These are phyloP conservation scores for Trichophyton benhamiae DNA, from an alignment of 2,329 filamentous ascomycete genomes.

Conservation along the genomic window DNA sequence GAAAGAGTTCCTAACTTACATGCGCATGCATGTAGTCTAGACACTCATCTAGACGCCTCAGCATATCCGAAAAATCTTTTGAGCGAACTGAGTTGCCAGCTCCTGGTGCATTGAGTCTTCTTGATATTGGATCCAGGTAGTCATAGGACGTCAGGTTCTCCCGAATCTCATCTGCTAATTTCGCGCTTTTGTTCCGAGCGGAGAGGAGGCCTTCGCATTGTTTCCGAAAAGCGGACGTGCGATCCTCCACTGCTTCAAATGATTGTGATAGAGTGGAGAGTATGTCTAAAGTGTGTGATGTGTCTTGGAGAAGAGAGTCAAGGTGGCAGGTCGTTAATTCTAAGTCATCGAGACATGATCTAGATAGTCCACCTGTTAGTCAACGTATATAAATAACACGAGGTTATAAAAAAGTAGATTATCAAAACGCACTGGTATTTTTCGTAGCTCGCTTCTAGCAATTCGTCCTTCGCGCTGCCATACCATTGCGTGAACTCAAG, in stretches of 20 bases:
- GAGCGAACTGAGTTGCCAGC: conserved; percentile 75
- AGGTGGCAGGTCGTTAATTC: conserved; percentile 71
- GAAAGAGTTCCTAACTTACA: conserved; percentile 37
- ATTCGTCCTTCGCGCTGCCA: conserved; percentile 47
- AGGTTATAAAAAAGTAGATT: not conserved
- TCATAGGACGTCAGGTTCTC: conserved; percentile 90
- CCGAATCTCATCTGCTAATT: conserved; percentile 70
- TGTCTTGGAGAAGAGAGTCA: conserved; percentile 63
- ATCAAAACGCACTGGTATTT: conserved; percentile 55
- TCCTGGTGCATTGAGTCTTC: conserved; percentile 81
- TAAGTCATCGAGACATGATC: conserved; percentile 69
- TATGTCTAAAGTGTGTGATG: conserved; percentile 60
- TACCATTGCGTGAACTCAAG: conserved; percentile 50
- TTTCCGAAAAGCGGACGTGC: conserved; percentile 84
- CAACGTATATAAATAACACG: conserved; percentile 5
- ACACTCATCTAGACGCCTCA: conserved; percentile 77
- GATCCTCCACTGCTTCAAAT: conserved; percentile 74
- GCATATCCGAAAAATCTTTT: conserved; percentile 75
- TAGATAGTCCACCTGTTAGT: conserved; percentile 22
- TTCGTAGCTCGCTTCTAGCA: conserved; percentile 72
- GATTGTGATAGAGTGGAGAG: conserved; percentile 70
- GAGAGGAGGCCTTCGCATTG: conserved; percentile 79
- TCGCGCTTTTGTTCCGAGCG: conserved; percentile 68
- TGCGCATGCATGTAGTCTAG: conserved; percentile 85
- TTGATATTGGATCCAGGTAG: conserved; percentile 81